Percentiles rank a stretch among this genome's conserved stretches.
Evolutionary conservation across 257 asterid species (phyloP).

Genomic region (Forsythia viridissima): DNA sequence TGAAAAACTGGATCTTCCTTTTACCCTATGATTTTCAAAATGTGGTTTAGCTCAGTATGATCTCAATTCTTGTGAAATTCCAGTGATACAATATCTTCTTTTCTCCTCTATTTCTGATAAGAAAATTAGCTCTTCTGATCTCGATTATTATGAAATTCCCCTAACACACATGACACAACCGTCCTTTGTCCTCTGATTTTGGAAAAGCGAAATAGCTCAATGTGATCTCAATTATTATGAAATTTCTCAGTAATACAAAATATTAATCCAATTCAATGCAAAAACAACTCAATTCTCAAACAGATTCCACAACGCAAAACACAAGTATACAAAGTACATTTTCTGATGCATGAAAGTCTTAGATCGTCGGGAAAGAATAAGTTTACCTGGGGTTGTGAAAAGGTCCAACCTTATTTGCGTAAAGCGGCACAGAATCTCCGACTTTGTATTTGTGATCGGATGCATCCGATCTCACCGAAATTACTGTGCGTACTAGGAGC

Average conservation of each 20-base stretch:
- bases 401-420: slow-evolving; percentile 90
- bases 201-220: background rate
- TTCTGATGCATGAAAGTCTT: background rate
- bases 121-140: background rate
- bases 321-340: background rate
- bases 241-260: background rate
- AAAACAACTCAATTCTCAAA: background rate
- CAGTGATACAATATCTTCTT: too few relatives aligned
- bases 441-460: slow-evolving; percentile 78
- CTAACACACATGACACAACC: background rate
- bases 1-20: background rate
- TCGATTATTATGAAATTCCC: background rate
- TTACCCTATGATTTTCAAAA: background rate
- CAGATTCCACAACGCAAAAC: background rate
- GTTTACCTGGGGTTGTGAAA: slow-evolving; percentile 81
- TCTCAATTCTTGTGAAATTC: too few relatives aligned
- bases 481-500: slow-evolving; percentile 16
- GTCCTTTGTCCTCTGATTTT: background rate
- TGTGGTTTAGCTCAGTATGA: background rate
- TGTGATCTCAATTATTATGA: background rate
- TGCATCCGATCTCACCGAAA: slow-evolving; percentile 56
- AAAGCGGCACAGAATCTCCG: slow-evolving; percentile 75
- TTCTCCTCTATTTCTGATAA: background rate
- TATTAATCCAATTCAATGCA: background rate
- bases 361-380: background rate